phyloP scores from a whole-genome alignment of 805 yeast genomes.

The Candida rishiriensis region DNA sequence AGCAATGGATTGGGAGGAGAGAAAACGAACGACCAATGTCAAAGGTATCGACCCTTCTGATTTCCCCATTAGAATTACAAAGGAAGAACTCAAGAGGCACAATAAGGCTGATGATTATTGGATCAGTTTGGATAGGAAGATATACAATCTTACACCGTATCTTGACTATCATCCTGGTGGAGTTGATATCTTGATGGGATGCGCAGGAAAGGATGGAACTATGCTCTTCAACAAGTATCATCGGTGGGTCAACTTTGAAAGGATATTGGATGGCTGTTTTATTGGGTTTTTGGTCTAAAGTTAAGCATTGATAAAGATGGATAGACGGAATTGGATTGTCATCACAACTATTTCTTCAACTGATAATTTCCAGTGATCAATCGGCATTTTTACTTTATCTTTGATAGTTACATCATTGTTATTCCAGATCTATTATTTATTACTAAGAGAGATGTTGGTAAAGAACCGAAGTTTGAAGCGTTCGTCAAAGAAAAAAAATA shows the following conservation, averaged over 20 bases:
- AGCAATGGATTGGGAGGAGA: slow-evolving; percentile 79
- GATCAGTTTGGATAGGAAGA: slow-evolving; percentile 77
- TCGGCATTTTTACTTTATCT: no score
- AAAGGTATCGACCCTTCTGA: slow-evolving; percentile 42
- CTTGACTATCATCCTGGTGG: slow-evolving; percentile 94
- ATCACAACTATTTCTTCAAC: no score
- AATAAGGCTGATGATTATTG: slow-evolving; percentile 66
- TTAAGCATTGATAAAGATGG: no score
- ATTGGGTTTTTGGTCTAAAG: slow-evolving; percentile 50
- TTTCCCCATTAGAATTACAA: slow-evolving; percentile 54
- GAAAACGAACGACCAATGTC: slow-evolving; percentile 46
- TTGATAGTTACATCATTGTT: no score
- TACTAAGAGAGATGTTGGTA: no score
- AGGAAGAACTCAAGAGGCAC: slow-evolving; percentile 59
- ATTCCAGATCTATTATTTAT: no score
- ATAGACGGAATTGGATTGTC: not conserved
- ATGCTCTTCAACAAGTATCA: slow-evolving; percentile 65
- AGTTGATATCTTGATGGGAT: slow-evolving; percentile 62
- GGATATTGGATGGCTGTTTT: slow-evolving; percentile 72
- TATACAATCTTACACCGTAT: slow-evolving; percentile 84
- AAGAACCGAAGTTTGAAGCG: no score
- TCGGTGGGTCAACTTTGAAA: slow-evolving; percentile 73
- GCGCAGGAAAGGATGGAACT: slow-evolving; percentile 86
- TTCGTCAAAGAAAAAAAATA: no score
- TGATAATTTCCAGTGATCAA: no score